Evolutionary conservation across 2,329 filamentous ascomycete species (phyloP).

Genomic region (Aspergillus clavatus): DNA sequence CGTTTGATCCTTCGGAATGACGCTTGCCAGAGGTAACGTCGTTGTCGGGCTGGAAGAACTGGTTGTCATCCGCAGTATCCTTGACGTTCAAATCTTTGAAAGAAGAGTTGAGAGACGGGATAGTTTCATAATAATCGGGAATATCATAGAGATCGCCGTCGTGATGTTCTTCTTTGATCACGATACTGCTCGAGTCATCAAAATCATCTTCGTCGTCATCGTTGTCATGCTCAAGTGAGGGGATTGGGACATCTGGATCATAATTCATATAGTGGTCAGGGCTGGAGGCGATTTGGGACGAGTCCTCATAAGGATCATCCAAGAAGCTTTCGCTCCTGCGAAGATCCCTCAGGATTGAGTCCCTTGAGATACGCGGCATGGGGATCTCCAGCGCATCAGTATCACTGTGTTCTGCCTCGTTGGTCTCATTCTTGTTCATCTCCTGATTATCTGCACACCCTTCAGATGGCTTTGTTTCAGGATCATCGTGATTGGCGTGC

Average conservation of each 20-base stretch:
- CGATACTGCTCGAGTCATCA: slow-evolving; percentile 53
- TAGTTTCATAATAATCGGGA: slow-evolving; percentile 59
- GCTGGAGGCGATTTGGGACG: slow-evolving; percentile 55
- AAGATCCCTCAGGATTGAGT: slow-evolving; percentile 86
- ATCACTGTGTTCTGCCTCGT: slow-evolving; percentile 27
- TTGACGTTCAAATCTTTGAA: slow-evolving; percentile 28
- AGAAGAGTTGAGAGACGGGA: slow-evolving; percentile 34
- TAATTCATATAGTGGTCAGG: slow-evolving; percentile 57
- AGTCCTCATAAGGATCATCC: slow-evolving; percentile 61
- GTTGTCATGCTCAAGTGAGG: slow-evolving; percentile 69
- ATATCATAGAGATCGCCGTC: slow-evolving; percentile 62
- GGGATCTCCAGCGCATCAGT: slow-evolving; percentile 55
- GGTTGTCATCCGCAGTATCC: slow-evolving; percentile 48
- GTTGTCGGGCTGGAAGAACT: slow-evolving; percentile 47
- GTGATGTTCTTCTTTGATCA: slow-evolving; percentile 61
- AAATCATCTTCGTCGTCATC: slow-evolving; percentile 59
- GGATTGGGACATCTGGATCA: slow-evolving; percentile 86
- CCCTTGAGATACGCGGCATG: slow-evolving; percentile 78
- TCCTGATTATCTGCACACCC: not conserved
- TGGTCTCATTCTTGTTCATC: slow-evolving; percentile 4
- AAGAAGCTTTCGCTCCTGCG: slow-evolving; percentile 60
- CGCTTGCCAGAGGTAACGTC: slow-evolving; percentile 20
- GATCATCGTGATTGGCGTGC: slow-evolving; percentile 17
- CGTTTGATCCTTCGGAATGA: slow-evolving; percentile 26
- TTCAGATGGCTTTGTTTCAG: slow-evolving; percentile 36